Conservation (phyloP, 768 basidiomycete species). For the Serpula lacrymans region DNA sequence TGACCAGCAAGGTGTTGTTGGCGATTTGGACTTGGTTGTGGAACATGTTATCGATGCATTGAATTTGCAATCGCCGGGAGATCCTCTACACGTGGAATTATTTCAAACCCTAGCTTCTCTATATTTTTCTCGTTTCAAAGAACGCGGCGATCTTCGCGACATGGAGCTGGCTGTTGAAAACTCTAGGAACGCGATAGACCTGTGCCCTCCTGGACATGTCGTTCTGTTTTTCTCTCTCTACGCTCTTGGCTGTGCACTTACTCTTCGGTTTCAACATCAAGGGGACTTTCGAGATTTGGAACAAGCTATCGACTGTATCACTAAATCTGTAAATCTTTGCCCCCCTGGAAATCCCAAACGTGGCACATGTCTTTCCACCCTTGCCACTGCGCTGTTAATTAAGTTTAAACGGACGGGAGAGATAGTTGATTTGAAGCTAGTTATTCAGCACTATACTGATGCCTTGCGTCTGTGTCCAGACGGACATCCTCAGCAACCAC, state of each 20-base stretch:
- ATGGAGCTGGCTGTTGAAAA: conserved; percentile 12
- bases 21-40: too few species aligned
- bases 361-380: conserved; percentile 16
- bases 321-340: too few species aligned
- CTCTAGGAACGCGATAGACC: conserved; percentile 2
- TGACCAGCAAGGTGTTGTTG: conserved; percentile 1
- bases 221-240: too few species aligned
- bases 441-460: conserved; percentile 9
- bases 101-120: conserved; percentile 5
- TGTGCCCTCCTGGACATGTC: conserved; percentile 4
- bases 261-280: background rate
- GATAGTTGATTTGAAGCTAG: conserved; percentile 24
- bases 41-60: conserved; percentile 7
- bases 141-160: conserved; percentile 5
- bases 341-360: conserved; percentile 12
- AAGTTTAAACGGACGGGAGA: conserved; percentile 21
- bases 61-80: background rate
- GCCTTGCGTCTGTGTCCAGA: background rate
- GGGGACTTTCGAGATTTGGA: background rate
- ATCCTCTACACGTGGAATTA: conserved; percentile 3
- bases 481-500: conserved; percentile 8
- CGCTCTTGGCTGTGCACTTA: too few species aligned
- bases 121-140: conserved; percentile 11
- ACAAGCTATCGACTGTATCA: background rate
- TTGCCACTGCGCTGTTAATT: conserved; percentile 23